phyloP scores from a whole-genome alignment of 2,329 filamentous ascomycete genomes.

The Fonsecaea pedrosoi region DNA sequence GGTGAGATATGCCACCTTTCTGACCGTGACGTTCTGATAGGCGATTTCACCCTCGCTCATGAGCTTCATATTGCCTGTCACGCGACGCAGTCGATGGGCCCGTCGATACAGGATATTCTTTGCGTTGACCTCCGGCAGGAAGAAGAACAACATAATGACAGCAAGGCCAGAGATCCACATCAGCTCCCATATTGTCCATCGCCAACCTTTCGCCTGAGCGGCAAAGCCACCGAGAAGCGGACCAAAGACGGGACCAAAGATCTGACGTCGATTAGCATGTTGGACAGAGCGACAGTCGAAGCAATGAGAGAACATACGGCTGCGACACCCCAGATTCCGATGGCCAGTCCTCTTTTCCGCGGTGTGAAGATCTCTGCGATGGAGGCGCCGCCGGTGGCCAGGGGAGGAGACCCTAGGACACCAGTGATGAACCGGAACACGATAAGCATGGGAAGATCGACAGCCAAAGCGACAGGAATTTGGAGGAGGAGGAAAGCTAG shows the following conservation, averaged over 20 bases:
- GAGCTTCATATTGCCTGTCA: slow-evolving; percentile 49
- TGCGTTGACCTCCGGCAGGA: slow-evolving; percentile 45
- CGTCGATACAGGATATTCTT: slow-evolving; percentile 52
- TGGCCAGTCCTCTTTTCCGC: slow-evolving; percentile 48
- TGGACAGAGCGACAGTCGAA: slow-evolving; percentile 29
- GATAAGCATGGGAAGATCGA: slow-evolving; percentile 61
- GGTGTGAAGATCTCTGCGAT: slow-evolving; percentile 53
- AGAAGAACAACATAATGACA: slow-evolving; percentile 45
- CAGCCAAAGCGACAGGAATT: slow-evolving; percentile 55
- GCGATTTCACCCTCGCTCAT: slow-evolving; percentile 51
- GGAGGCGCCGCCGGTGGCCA: slow-evolving; percentile 56
- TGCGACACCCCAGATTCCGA: slow-evolving; percentile 51
- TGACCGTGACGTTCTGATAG: slow-evolving; percentile 44
- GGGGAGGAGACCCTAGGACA: slow-evolving; percentile 56
- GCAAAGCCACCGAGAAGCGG: slow-evolving; percentile 53
- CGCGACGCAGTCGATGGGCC: slow-evolving; percentile 48
- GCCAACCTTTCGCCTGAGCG: slow-evolving; percentile 49
- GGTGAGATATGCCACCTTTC: slow-evolving; percentile 51
- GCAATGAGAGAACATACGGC: slow-evolving; percentile 51
- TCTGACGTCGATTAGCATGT: background rate
- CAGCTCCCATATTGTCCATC: slow-evolving; percentile 52
- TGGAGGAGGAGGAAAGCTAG: slow-evolving; percentile 59
- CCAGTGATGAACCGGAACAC: slow-evolving; percentile 61
- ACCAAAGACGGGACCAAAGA: slow-evolving; percentile 38
- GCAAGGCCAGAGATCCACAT: slow-evolving; percentile 51